phyloP scores from a whole-genome alignment of 495 filamentous ascomycete species.

The Hypoxylon intermedium region DNA sequence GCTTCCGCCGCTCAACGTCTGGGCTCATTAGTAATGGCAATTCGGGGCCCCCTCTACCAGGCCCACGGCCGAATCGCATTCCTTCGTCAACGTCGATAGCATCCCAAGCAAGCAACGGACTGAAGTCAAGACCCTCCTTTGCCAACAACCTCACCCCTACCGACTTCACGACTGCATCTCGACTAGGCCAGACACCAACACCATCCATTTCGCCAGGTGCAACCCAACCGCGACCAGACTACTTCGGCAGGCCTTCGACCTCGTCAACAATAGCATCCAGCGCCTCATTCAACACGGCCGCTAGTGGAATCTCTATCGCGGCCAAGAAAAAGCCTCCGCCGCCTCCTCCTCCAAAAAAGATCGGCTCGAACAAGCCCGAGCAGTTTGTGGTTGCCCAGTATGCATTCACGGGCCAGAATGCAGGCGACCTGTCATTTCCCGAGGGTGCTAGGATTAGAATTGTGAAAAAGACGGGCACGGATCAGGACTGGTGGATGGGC shows the following conservation, averaged over 20 bases:
- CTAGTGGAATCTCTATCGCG: constrained; percentile 35
- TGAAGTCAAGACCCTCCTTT: constrained; percentile 24
- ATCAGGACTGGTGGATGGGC: constrained; percentile 96
- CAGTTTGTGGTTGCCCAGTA: constrained; percentile 82
- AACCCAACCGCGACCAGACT: constrained; percentile 51
- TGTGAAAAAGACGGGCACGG: constrained; percentile 81
- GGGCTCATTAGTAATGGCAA: constrained; percentile 45
- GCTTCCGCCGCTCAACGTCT: constrained; percentile 43
- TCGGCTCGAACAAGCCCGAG: constrained; percentile 51
- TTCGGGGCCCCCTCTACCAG: constrained; percentile 21
- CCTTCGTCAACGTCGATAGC: constrained; percentile 43
- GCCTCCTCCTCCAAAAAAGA: constrained; percentile 69
- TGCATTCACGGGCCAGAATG: constrained; percentile 74
- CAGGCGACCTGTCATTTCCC: constrained; percentile 78
- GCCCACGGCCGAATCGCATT: constrained; percentile 49
- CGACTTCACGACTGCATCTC: constrained; percentile 56
- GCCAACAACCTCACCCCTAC: constrained; percentile 48
- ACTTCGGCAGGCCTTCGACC: constrained; percentile 58
- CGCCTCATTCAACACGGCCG: constrained; percentile 38
- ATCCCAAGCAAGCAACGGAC: constrained; percentile 36
- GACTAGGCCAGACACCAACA: constrained; percentile 43
- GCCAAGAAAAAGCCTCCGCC: constrained; percentile 57
- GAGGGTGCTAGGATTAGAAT: constrained; percentile 88
- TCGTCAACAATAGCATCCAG: constrained; percentile 47
- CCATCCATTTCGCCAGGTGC: constrained; percentile 37